phyloP scores from a whole-genome alignment of 441 rosid genomes.

The Mallotus japonicus region DNA sequence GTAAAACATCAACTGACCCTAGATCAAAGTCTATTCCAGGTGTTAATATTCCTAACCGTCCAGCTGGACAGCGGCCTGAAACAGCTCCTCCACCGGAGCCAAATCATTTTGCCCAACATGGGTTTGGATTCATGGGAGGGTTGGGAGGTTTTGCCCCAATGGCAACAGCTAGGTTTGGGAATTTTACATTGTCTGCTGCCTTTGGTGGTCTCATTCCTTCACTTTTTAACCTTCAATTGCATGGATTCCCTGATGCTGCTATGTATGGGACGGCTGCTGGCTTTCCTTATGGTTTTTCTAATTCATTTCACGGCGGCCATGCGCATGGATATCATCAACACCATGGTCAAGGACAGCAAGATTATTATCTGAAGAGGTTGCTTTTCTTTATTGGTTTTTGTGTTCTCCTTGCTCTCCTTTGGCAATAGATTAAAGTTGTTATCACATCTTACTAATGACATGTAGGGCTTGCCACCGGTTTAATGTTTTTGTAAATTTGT shows the following conservation, averaged over 20 bases:
- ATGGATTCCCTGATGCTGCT: slow-evolving; percentile 76
- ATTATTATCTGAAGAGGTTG: slow-evolving; percentile 65
- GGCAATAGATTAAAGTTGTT: slow-evolving; percentile 38
- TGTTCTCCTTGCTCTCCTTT: slow-evolving; percentile 59
- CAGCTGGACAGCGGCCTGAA: slow-evolving; percentile 85
- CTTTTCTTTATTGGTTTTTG: slow-evolving; percentile 48
- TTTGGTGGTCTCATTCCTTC: slow-evolving; percentile 93
- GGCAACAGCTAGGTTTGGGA: slow-evolving; percentile 73
- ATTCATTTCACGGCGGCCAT: slow-evolving; percentile 70
- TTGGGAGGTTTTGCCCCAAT: slow-evolving; percentile 69
- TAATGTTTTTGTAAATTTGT: slow-evolving; percentile 29
- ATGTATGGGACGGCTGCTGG: slow-evolving; percentile 74
- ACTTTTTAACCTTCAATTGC: slow-evolving; percentile 74
- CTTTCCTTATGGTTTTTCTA: slow-evolving; percentile 63
- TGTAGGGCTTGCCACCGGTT: slow-evolving; percentile 23
- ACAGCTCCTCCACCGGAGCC: slow-evolving; percentile 76
- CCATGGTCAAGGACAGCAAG: slow-evolving; percentile 77
- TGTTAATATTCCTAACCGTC: slow-evolving; percentile 71
- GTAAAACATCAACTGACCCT: slow-evolving; percentile 73
- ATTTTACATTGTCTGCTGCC: slow-evolving; percentile 72
- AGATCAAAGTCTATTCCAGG: slow-evolving; percentile 73
- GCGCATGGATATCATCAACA: slow-evolving; percentile 58
- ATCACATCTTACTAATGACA: slow-evolving; percentile 14
- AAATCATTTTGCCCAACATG: slow-evolving; percentile 58
- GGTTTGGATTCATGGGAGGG: slow-evolving; percentile 68